Evolutionary conservation across 1,284 basidiomycete genomes (phyloP), one percentile per base, ranked within the genome.

Genomic region (Dichomitus squalens): DNA sequence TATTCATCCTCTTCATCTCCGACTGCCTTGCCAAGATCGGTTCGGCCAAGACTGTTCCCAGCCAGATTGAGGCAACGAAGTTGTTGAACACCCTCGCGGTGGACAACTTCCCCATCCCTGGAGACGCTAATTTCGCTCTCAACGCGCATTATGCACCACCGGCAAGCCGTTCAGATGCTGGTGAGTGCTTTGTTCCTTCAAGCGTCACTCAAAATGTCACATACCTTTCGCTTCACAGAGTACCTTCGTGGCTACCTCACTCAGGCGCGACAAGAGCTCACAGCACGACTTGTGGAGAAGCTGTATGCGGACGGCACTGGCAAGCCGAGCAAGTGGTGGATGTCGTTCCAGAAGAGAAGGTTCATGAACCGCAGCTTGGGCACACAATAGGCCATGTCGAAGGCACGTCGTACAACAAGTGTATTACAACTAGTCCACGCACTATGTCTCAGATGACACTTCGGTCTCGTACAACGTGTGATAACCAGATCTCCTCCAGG

Each of bases 301-400:
- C 79, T 99, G 39, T 99, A 98, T 73, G 85, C 88, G 67, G 82
- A 96, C 77, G 84, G 91, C 48, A 86, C 88, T 4, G 88, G 89
- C 57, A 94, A 91, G 71, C 95, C 97, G 1, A 97, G 92, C 82
- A 99, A 99, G 76, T 99, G 96, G 96, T 99, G 97, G 97, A 95
- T 99, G 90, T 91, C 93, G 35, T 99, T 99, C 86, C 96, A 96
- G 76, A 98, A 96, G 83, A 86, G 95, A 70, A 85, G 91, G 41
- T 95, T 95, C 84, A 95, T 95, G 92, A 92, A 93, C 78, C 90
- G 93, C 71, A 92, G 89, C 71, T 73, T 93, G 70, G 87, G 85
- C 58, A 81, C 79, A 66, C 85, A 77, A 73, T 70, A 53, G 57
- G 60, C 25, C n/a, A 8, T 40, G 38, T 39, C 40, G 44, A 56